phyloP scores from a whole-genome alignment of 2,329 filamentous ascomycete genomes.

The Aurifilum marmelostoma region DNA sequence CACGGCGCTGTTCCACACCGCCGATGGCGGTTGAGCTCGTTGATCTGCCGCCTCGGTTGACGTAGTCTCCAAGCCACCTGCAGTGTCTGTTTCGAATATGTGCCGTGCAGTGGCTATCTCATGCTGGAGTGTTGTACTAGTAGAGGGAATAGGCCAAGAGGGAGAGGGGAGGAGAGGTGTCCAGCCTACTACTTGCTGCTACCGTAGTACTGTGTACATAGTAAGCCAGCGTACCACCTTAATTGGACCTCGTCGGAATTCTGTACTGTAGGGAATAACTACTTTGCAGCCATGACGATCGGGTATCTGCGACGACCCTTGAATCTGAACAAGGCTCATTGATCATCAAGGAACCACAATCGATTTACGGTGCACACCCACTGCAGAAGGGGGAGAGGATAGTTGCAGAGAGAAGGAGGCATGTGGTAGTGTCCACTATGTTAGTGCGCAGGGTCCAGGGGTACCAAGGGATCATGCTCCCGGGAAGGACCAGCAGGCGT shows the following conservation, averaged over 20 bases:
- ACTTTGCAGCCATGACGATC: not conserved
- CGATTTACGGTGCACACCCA: not conserved
- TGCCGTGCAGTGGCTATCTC: not conserved
- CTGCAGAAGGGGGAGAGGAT: not conserved
- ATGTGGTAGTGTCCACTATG: not conserved
- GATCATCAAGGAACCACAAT: not conserved
- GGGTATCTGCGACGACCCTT: not conserved
- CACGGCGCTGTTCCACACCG: constrained; percentile 22
- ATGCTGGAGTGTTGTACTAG: not conserved
- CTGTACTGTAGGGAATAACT: not conserved
- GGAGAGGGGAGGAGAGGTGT: not conserved
- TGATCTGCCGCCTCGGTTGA: constrained; percentile 20
- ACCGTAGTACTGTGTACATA: not conserved
- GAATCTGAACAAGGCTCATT: not conserved
- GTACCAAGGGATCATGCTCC: not conserved
- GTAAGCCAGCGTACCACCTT: not conserved
- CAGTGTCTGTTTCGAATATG: constrained; percentile 2
- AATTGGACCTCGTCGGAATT: not conserved
- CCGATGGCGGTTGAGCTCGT: constrained; percentile 24
- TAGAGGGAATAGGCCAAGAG: not conserved
- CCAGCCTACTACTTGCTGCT: too few species aligned
- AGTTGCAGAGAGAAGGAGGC: constrained; percentile 2
- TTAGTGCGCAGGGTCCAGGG: constrained; percentile 25
- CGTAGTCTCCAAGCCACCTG: constrained; percentile 14
- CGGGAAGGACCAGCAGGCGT: constrained; percentile 1